Evolutionary conservation across 257 asterid species (phyloP).

Genomic region (Solanum microdontum): DNA sequence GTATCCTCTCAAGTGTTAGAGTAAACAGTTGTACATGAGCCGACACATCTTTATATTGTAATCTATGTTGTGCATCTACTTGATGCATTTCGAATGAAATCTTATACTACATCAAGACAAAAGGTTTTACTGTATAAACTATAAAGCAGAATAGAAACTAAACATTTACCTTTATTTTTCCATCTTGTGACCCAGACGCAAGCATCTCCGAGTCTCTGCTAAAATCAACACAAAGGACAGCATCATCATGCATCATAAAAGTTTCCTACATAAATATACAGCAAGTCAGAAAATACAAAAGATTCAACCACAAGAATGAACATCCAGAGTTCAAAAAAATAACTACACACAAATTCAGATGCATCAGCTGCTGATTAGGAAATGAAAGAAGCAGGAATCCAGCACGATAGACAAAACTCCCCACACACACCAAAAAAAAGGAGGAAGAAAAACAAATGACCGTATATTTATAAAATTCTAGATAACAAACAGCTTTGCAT

Average conservation of each 20-base stretch:
- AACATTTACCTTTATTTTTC: constrained; percentile 71
- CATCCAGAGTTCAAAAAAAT: neutral
- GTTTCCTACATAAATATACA: constrained; percentile 58
- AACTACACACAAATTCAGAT: neutral
- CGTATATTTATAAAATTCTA: neutral
- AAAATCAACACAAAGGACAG: constrained; percentile 89
- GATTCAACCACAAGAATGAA: neutral
- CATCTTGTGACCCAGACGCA: constrained; percentile 97
- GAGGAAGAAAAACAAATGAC: neutral
- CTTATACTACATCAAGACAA: neutral
- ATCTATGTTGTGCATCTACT: neutral
- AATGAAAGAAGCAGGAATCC: neutral
- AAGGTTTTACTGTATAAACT: neutral
- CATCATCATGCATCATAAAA: constrained; percentile 96
- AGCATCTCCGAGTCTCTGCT: constrained; percentile 98
- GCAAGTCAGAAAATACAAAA: constrained; percentile 8
- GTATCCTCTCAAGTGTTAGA: neutral
- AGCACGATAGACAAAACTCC: neutral
- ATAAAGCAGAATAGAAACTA: neutral
- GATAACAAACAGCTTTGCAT: neutral
- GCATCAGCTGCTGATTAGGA: neutral
- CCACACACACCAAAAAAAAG: neutral
- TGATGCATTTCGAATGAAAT: neutral
- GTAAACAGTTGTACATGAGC: neutral
- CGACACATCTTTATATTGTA: neutral